Evolutionary conservation across 2,329 filamentous ascomycete species (phyloP), one percentile per base, ranked within the genome.

Genomic region (Beauveria pseudobassiana): DNA sequence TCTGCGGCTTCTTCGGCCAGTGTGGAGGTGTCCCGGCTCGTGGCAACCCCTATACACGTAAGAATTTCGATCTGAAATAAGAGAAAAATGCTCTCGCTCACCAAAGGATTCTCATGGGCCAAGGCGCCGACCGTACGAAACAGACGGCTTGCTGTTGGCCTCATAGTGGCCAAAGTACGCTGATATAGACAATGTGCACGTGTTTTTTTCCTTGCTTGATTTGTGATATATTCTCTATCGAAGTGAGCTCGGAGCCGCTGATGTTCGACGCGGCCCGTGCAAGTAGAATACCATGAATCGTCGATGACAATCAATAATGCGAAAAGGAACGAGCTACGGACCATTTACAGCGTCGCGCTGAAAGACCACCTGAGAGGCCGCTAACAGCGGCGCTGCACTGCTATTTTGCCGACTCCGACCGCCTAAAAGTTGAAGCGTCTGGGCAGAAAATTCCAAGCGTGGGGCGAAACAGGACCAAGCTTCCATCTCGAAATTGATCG

Each of bases 101-200:
- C 93, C 71, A 96, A 75, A 4, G 93, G 93, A 67, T 96, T 97
- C 67, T 96, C 93, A 87, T 97, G 93, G 45, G 69, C 68, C 2
- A 75, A 66, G 55, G 69, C 64, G 38, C 67, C 67, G 20, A 68
- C 48, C 20, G 65, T 64, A 52, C 71, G 74, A 54, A 78, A 75
- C 46, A 79, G 69, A 7, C 73, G 75, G 18, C 69, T 63, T 30
- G 71, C 58, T 40, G 75, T 73, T 60, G 72, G 63, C 28, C 73
- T 75, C 77, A 80, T 80, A 6, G 18, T 34, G 14, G 20, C 18
- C 24, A 10, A n/a, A 24, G 12, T 4, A 45, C 38, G 12, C n/a
- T 9, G 18, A 60, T 10, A 43, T 16, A 28, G 6, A 14, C 48
- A 12, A 2, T 18, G 16, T 5, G 16, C 10, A 5, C 16, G 3